Evolutionary conservation across 805 yeast species (phyloP).

Genomic region (Lachancea meyersii): DNA sequence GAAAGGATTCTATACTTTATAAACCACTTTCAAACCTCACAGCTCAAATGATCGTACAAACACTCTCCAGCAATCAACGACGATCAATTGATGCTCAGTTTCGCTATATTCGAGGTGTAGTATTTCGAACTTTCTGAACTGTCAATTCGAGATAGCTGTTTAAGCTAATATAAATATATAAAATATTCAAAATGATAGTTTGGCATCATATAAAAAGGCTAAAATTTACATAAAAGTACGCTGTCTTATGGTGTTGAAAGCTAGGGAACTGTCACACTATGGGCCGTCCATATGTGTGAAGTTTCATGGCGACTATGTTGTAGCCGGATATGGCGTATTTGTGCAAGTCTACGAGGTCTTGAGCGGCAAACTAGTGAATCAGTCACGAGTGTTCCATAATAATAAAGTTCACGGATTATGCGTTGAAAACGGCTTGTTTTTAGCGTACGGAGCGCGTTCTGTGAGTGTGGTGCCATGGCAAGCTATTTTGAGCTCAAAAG

Average conservation of each 20-base stretch:
- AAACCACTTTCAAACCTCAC: too few relatives aligned
- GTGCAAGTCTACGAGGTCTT: constrained; percentile 48
- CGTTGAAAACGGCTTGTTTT: constrained; percentile 32
- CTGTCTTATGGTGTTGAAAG: constrained; percentile 10
- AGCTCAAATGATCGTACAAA: too few relatives aligned
- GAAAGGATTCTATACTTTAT: too few relatives aligned
- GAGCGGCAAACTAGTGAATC: constrained; percentile 34
- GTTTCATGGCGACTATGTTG: constrained; percentile 35
- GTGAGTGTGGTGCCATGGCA: constrained; percentile 39
- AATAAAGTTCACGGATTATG: constrained; percentile 81
- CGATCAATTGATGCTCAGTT: neutral
- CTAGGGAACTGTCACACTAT: constrained; percentile 27
- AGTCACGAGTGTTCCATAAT: constrained; percentile 48
- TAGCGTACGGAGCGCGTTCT: constrained; percentile 70
- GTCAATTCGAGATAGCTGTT: too few relatives aligned
- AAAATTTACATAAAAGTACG: neutral
- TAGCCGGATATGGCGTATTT: constrained; percentile 69
- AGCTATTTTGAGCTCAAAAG: constrained; percentile 23
- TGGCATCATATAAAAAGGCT: neutral
- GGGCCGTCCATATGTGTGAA: constrained; percentile 71
- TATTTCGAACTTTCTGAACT: too few relatives aligned
- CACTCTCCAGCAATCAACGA: neutral
- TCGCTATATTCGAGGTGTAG: too few relatives aligned
- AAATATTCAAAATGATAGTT: neutral
- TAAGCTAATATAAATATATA: neutral